Evolutionary conservation across 768 basidiomycete genomes (phyloP), one percentile per base, ranked within the genome.

Genomic region (Rhodotorula paludigena): DNA sequence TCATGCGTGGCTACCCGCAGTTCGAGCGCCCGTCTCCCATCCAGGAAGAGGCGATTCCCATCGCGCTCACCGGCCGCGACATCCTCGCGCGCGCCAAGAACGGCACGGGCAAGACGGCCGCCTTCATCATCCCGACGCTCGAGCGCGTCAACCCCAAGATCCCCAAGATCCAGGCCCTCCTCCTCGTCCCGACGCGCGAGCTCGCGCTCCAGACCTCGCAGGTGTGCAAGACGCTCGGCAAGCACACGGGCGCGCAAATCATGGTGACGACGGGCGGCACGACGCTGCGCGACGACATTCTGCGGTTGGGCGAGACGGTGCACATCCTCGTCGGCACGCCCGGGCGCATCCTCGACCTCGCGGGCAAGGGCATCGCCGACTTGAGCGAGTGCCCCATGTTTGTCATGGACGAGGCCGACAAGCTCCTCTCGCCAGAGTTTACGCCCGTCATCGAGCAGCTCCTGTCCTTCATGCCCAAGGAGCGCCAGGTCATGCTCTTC

Each of bases 221-320:
- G 82, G 96, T 99, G 57, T 93, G 91, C 82, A 98, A 98, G 81
- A 90, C 83, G 36, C 86, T 98, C 65, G 92, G 92, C 59, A 96
- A 97, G 78, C 94, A 99, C 76, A 88, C 97, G 85, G 87, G 86
- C 60, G 77, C 91, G 39, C 90, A 98, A 80, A 91, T 99, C 79
- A 99, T 99, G 94, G 96, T 98, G 59, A 96, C 96, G 61, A 99
- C 96, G 1, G 94, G 94, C 63, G 94, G 94, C 28, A 98, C 96
- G 7, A 96, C 92, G 28, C 85, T 99, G 76, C 92, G 94, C 80
- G 94, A 99, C 80, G 94, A 99, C 78, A 98, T 98, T 78, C 81
- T 99, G 74, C 88, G 94, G 58, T 80, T 99, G 58, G 84, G 86
- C 28, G 91, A 97, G 79, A 77, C 84, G 10, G 94, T 99, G 5